These are phyloP conservation scores for Dinochytrium kinnereticum DNA, from an alignment of 371 early-diverging fungal genomes.

Conservation along the genomic window DNA sequence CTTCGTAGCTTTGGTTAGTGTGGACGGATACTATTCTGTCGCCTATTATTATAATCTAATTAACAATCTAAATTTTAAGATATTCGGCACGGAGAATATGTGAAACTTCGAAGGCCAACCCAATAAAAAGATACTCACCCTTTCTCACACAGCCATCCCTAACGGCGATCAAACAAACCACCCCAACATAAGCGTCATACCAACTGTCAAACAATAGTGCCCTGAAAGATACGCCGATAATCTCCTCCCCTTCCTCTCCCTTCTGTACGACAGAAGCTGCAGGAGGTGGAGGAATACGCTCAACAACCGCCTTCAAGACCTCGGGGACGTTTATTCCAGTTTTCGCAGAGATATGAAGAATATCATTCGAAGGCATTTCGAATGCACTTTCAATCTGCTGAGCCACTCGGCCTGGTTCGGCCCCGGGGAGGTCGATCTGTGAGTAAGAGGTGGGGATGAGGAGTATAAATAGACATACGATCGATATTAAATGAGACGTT, in stretches of 20 bases:
- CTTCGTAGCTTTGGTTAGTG: conserved; percentile 81
- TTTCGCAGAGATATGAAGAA: conserved; percentile 84
- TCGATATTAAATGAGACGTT: too few relatives aligned
- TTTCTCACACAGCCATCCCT: conserved; percentile 82
- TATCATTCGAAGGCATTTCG: conserved; percentile 73
- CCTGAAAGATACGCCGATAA: conserved; percentile 53
- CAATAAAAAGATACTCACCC: conserved; percentile 50
- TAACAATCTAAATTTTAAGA: too few relatives aligned
- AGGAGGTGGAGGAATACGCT: conserved; percentile 76
- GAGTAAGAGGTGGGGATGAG: conserved; percentile 39
- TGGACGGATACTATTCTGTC: conserved; percentile 82
- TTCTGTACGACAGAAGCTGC: neutral
- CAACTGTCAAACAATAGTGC: conserved; percentile 94
- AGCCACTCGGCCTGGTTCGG: conserved; percentile 78
- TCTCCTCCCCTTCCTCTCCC: neutral
- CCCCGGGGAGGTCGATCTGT: conserved; percentile 84
- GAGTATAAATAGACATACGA: neutral
- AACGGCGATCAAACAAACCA: conserved; percentile 90
- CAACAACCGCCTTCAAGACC: conserved; percentile 79
- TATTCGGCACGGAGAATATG: too few relatives aligned
- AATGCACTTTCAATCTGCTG: conserved; percentile 86
- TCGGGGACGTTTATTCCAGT: conserved; percentile 79
- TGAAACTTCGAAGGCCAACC: neutral
- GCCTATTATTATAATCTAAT: too few relatives aligned
- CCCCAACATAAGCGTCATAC: conserved; percentile 96